Conservation (phyloP, 495 filamentous ascomycete genomes). For the Neurospora tetrasperma region DNA sequence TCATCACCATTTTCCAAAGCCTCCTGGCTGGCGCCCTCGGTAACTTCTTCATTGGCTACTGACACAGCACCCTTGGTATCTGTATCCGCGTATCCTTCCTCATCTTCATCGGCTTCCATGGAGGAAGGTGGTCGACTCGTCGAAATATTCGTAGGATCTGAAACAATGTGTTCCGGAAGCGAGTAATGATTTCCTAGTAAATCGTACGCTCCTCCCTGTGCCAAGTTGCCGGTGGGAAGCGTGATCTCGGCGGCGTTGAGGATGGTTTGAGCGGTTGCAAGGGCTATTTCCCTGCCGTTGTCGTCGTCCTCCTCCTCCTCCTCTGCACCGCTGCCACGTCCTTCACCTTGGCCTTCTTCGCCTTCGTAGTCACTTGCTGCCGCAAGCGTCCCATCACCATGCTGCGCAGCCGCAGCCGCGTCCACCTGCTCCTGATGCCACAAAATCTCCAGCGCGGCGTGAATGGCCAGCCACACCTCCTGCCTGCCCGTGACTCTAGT, state of each 20-base stretch:
- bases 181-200: slow-evolving; percentile 64
- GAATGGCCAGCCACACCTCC: slow-evolving; percentile 71
- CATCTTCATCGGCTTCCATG: neutral
- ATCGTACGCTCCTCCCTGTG: slow-evolving; percentile 64
- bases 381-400: slow-evolving; percentile 3
- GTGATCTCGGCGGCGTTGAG: slow-evolving; percentile 71
- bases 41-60: slow-evolving; percentile 36
- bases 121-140: slow-evolving; percentile 17
- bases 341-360: slow-evolving; percentile 8
- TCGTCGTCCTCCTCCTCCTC: neutral
- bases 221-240: slow-evolving; percentile 62
- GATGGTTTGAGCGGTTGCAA: slow-evolving; percentile 67
- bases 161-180: slow-evolving; percentile 64
- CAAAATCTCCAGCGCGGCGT: slow-evolving; percentile 53
- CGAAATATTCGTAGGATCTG: slow-evolving; percentile 62
- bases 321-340: slow-evolving; percentile 3
- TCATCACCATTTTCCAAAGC: slow-evolving; percentile 40
- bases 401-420: slow-evolving; percentile 17
- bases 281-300: slow-evolving; percentile 24
- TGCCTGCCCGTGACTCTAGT: slow-evolving; percentile 66
- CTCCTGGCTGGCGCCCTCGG: slow-evolving; percentile 16
- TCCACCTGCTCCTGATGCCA: slow-evolving; percentile 23
- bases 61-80: slow-evolving; percentile 31
- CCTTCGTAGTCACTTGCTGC: slow-evolving; percentile 14
- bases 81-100: slow-evolving; percentile 6